These are phyloP conservation scores for Candida nemodendra DNA, from an alignment of 805 yeast species.

Conservation along the genomic window DNA sequence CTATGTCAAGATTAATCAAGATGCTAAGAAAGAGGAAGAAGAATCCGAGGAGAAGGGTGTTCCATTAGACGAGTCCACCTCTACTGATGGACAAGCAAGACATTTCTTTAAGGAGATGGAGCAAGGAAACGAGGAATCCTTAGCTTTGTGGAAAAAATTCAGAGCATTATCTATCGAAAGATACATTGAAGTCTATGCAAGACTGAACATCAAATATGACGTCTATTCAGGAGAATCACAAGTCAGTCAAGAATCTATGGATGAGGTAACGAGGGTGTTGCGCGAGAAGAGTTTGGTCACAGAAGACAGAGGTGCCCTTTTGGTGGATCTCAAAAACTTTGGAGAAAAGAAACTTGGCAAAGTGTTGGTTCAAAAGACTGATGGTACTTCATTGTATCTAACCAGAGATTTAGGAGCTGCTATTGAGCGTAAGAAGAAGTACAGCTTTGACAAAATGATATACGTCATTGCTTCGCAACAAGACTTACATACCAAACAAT, in stretches of 20 bases:
- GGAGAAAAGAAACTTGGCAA: conserved; percentile 87
- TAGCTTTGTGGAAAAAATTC: conserved; percentile 79
- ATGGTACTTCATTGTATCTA: conserved; percentile 90
- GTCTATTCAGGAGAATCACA: conserved; percentile 95
- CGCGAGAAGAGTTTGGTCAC: conserved; percentile 67
- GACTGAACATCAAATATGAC: conserved; percentile 87
- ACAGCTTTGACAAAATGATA: conserved; percentile 91
- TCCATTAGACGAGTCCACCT: conserved; percentile 41
- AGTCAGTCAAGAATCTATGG: conserved; percentile 73
- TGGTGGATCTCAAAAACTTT: conserved; percentile 80
- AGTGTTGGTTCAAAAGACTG: conserved; percentile 87
- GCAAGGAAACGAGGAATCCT: conserved; percentile 82
- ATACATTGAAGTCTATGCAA: conserved; percentile 84
- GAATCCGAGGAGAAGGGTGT: conserved; percentile 51
- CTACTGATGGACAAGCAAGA: conserved; percentile 82
- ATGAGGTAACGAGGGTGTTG: conserved; percentile 59
- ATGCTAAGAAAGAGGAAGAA: conserved; percentile 63
- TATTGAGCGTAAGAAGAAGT: conserved; percentile 78
- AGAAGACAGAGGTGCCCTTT: conserved; percentile 87
- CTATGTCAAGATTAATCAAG: conserved; percentile 83
- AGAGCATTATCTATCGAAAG: conserved; percentile 87
- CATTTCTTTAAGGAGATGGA: conserved; percentile 88
- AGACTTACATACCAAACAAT: conserved; percentile 90
- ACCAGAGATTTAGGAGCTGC: conserved; percentile 98
- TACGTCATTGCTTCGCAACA: conserved; percentile 96